Conservation (phyloP, 768 basidiomycete genomes). For the Pulveroboletus sp. region DNA sequence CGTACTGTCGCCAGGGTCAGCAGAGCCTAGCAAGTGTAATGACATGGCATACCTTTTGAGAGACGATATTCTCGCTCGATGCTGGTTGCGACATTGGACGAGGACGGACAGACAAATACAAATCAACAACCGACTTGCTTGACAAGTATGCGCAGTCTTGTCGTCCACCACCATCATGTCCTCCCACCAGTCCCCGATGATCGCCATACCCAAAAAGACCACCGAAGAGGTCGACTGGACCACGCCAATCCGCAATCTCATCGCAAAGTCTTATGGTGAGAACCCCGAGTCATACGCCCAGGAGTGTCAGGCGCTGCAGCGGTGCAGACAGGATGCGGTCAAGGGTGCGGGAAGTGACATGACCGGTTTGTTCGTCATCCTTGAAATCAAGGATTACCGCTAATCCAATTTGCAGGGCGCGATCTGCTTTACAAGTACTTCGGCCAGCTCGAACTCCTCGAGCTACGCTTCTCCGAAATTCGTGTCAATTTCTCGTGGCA, state of each 20-base stretch:
- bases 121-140: slow-evolving; percentile 13
- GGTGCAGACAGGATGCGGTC: slow-evolving; percentile 94
- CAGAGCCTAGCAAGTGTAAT: neutral
- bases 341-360: slow-evolving; percentile 93
- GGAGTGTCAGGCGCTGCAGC: slow-evolving; percentile 81
- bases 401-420: slow-evolving; percentile 49
- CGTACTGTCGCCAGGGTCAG: slow-evolving; percentile 51
- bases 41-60: slow-evolving; percentile 67
- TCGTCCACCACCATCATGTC: slow-evolving; percentile 45
- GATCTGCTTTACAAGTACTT: slow-evolving; percentile 99
- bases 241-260: slow-evolving; percentile 76
- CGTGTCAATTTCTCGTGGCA: slow-evolving; percentile 95
- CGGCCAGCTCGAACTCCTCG: slow-evolving; percentile 95
- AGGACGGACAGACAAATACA: slow-evolving; percentile 19
- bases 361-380: slow-evolving; percentile 58
- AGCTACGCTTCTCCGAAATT: slow-evolving; percentile 95
- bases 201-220: slow-evolving; percentile 90
- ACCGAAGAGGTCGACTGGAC: slow-evolving; percentile 98
- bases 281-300: slow-evolving; percentile 83
- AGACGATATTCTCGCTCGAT: slow-evolving; percentile 87
- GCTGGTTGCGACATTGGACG: slow-evolving; percentile 55
- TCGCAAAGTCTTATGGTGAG: slow-evolving; percentile 92
- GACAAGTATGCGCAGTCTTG: slow-evolving; percentile 1
- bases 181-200: slow-evolving; percentile 83
- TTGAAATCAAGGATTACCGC: neutral